A percentile compares a stretch with the other conserved stretches of the same genome.
phyloP scores from a whole-genome alignment of 2,329 filamentous ascomycete species.

The Dissoconium aciculare region DNA sequence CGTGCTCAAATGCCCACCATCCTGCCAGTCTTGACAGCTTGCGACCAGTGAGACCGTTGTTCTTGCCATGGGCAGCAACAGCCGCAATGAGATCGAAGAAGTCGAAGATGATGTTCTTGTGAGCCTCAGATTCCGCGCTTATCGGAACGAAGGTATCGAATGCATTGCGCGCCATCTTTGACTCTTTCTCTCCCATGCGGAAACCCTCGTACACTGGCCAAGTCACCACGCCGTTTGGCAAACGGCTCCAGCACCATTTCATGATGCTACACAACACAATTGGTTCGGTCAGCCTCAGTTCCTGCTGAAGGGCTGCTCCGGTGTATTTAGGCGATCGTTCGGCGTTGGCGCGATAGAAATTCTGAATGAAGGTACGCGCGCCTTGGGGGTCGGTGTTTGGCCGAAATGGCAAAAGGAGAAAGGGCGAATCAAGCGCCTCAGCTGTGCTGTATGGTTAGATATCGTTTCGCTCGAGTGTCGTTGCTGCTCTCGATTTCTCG shows the following conservation, averaged over 20 bases:
- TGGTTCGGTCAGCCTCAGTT: conserved; percentile 82
- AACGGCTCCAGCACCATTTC: conserved; percentile 96
- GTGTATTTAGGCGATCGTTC: conserved; percentile 42
- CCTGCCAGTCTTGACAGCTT: conserved; percentile 91
- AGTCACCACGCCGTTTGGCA: conserved; percentile 79
- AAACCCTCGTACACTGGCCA: conserved; percentile 98
- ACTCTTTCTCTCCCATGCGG: conserved; percentile 86
- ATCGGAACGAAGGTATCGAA: conserved; percentile 95
- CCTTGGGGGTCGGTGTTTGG: conserved; percentile 84
- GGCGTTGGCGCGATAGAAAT: conserved; percentile 65
- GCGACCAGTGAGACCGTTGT: conserved; percentile 79
- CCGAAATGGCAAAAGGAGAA: conserved; percentile 85
- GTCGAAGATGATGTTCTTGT: conserved; percentile 80
- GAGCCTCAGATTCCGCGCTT: conserved; percentile 73
- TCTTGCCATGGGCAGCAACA: conserved; percentile 82
- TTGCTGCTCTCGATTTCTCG: not conserved
- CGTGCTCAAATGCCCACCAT: conserved; percentile 97
- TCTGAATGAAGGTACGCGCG: conserved; percentile 79
- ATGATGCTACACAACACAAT: conserved; percentile 89
- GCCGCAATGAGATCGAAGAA: conserved; percentile 91
- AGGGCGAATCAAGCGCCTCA: conserved; percentile 73
- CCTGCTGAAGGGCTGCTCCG: conserved; percentile 62
- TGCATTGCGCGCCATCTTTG: conserved; percentile 76
- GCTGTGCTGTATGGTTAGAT: no score
- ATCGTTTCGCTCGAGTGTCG: conserved; percentile 10